Base-by-base conservation (phyloP, 768 basidiomycete species). In the Tricholoma flavovirens region DNA sequence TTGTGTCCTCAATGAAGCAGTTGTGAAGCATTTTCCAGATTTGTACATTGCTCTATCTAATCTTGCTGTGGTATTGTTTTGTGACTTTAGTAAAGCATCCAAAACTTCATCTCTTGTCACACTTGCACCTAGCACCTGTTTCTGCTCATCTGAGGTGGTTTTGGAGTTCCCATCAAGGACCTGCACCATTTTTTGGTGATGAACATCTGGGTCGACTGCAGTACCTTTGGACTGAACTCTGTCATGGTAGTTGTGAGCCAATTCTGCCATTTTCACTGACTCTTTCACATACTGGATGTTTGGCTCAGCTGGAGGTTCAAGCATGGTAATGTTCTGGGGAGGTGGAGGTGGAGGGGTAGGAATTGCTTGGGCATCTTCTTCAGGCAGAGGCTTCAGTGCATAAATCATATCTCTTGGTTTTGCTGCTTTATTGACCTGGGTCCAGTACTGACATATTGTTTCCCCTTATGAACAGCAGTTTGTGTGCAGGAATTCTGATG, bases 31-130 rank as follows among this genome's bases (percentile, higher is more conserved):
- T 53, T 49, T 69, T 70, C 62, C 64, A 71, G 0, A 15, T 43
- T 74, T 66, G 33, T 62, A 51, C 5, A 58, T 54, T 1, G 61
- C 49, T 19, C 64, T 57, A 42, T 65, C 62, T 9, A 58, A 15
- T 3, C 64, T 62, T 5, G 64, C 26, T 1, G 64, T 59, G 17
- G 58, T 65, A 1, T 58, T 59, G 42, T 56, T 54, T 7, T 56
- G 50, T 2, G 59, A 45, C 8, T 26, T 48, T 56, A 49, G 49
- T 7, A 63, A 45, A 1, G 62, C 62, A 17, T 53, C 12, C 1
- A 7, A 2, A 0, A 65, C 51, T 52, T 64, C 58, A 19, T 57
- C 26, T 30, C 1, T 32, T 11, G 30, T 38, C 15, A 58, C 33
- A 33, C 33, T 33, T 5, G 33, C 33, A 33, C 33, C 33, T 11